These are phyloP conservation scores for Lobosporangium transversale DNA, from an alignment of 192 early-diverging fungal genomes.

Conservation along the genomic window DNA sequence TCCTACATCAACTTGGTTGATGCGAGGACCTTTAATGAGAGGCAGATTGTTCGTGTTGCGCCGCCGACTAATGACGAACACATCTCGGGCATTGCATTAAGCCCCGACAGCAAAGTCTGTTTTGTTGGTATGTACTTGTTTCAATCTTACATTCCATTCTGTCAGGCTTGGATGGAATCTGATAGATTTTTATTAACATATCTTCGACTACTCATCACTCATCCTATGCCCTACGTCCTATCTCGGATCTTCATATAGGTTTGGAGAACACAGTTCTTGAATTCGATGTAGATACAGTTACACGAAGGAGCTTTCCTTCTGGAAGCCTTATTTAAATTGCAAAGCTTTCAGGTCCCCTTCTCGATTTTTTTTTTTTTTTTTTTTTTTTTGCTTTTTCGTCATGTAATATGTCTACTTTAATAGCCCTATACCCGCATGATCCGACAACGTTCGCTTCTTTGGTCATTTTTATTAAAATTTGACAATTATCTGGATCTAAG, in stretches of 20 bases:
- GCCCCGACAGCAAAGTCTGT: conserved; percentile 81
- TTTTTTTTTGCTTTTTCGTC: background rate
- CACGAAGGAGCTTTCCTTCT: conserved; percentile 81
- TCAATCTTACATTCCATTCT: no score
- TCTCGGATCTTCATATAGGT: conserved; percentile 56
- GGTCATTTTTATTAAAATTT: no score
- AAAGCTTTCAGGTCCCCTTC: background rate
- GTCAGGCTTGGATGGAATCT: no score
- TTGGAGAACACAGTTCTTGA: conserved; percentile 86
- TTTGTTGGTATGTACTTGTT: conserved; percentile 83
- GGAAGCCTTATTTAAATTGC: conserved; percentile 73
- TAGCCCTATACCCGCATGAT: conserved; percentile 1
- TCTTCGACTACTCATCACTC: background rate
- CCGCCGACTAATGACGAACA: conserved; percentile 74
- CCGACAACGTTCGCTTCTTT: no score
- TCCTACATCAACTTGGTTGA: conserved; percentile 93
- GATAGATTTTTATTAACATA: no score
- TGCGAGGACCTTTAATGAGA: conserved; percentile 84
- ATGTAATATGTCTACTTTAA: background rate
- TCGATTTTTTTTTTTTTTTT: background rate
- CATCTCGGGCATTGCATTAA: conserved; percentile 87
- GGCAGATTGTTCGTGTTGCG: conserved; percentile 84
- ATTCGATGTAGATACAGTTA: conserved; percentile 82
- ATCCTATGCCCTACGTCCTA: no score
- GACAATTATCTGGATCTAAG: no score